phyloP scores from a whole-genome alignment of 768 basidiomycete species.

The Russula foetens region DNA sequence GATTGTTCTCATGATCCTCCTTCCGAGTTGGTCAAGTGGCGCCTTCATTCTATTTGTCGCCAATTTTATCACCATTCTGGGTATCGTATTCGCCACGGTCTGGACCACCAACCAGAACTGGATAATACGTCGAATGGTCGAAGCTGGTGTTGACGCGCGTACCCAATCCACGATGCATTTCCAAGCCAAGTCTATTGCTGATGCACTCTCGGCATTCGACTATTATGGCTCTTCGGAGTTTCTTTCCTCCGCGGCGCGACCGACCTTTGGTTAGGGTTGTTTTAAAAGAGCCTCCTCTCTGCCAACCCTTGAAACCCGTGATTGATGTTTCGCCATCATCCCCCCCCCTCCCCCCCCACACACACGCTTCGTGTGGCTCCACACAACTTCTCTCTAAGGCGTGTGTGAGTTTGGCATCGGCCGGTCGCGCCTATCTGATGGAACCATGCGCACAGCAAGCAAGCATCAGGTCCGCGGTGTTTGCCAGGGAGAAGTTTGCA shows the following conservation, averaged over 20 bases:
- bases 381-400: not conserved
- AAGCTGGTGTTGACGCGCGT: constrained; percentile 7
- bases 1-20: constrained; percentile 10
- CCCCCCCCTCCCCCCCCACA: not conserved
- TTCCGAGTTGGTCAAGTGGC: constrained; percentile 10
- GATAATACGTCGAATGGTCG: constrained; percentile 15
- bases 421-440: not conserved
- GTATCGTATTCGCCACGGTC: constrained; percentile 19
- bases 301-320: not conserved
- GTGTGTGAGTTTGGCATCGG: not conserved
- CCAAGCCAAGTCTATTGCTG: constrained; percentile 6
- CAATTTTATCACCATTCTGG: constrained; percentile 19
- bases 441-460: not conserved
- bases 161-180: constrained; percentile 15
- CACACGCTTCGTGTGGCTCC: not conserved
- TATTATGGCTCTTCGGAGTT: not conserved
- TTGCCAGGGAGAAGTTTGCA: not conserved
- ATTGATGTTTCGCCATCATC: not conserved
- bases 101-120: constrained; percentile 21
- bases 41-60: constrained; percentile 13
- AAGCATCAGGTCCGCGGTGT: not conserved
- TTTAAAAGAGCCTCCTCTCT: not conserved
- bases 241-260: not conserved
- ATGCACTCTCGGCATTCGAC: not conserved
- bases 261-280: not conserved